Base-by-base conservation (phyloP, 257 asterid species). In the Solanum appendiculatum region DNA sequence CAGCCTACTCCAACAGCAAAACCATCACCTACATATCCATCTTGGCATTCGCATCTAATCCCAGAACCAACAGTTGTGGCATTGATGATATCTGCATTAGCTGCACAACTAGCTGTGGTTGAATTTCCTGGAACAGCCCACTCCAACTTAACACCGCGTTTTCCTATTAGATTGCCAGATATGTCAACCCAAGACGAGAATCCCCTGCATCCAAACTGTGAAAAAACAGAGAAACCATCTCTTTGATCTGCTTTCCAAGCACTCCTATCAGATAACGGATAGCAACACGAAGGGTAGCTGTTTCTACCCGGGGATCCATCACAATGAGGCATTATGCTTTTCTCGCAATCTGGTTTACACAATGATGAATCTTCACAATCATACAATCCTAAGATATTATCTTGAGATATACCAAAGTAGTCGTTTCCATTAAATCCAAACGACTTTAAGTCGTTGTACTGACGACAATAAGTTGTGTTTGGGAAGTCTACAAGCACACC, bases 301-400 rank as follows among this genome's bases (percentile, higher is more conserved):
- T 63, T 63, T 63, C 70, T 56, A 75, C 81, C 86, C 0, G 39
- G 88, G 11, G 73, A 86, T n/a, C 91, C 94, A 15, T 89, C 93
- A 83, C 97, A 94, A 54, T 54, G 88, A 54, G 97, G 92, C 89
- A 88, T 88, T 15, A 88, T 51, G 40, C 90, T 89, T 27, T 86
- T 90, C 27, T 91, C 92, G 64, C 96, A 94, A 39, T 89, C 92
- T 12, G 93, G 51, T 87, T 89, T 92, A 87, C 96, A 94, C 84
- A 92, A 83, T 6, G 96, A 93, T 14, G 98, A 91, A 88, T 94
- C 98, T 78, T 94, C 94, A n/a, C 98, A 94, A 37, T 90, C 98
- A 73, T 94, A 93, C 87, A 94, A 87, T 44, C 90, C 94, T 8
- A 94, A 89, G 87, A 93, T 88, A 77, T 94, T 94, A 60, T 94